Conservation (phyloP, 805 yeast genomes). For the Starmerella floricola region DNA sequence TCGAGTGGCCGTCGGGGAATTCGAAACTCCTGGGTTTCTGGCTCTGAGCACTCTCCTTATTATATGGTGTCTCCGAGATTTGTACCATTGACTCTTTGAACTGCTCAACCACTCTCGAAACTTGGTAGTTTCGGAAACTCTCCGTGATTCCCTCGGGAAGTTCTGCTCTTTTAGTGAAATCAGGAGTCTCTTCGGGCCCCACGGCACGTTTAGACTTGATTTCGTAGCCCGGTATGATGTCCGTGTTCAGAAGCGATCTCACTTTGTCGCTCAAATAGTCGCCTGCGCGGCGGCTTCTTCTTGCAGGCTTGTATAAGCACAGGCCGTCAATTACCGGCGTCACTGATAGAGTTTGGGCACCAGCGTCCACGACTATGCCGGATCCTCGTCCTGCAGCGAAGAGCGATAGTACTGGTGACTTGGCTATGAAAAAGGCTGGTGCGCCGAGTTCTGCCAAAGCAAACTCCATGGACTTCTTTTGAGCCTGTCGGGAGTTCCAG, state of each 20-base stretch:
- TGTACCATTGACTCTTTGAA: slow-evolving; percentile 46
- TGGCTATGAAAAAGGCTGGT: slow-evolving; percentile 72
- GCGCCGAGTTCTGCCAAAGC: slow-evolving; percentile 56
- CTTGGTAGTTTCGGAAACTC: slow-evolving; percentile 46
- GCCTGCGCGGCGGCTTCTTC: slow-evolving; percentile 64
- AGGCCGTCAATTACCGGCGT: slow-evolving; percentile 33
- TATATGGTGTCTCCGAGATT: slow-evolving; percentile 9
- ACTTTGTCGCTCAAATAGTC: slow-evolving; percentile 44
- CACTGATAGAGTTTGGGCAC: slow-evolving; percentile 64
- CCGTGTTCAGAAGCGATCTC: slow-evolving; percentile 33
- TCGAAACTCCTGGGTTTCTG: slow-evolving; percentile 43
- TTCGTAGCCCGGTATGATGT: slow-evolving; percentile 38
- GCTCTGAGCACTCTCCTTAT: slow-evolving; percentile 23
- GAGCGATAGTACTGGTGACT: slow-evolving; percentile 76
- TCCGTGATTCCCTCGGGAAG: slow-evolving; percentile 29
- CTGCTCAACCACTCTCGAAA: slow-evolving; percentile 48
- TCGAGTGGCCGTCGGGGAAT: slow-evolving; percentile 50
- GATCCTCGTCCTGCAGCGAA: slow-evolving; percentile 83
- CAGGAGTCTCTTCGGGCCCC: slow-evolving; percentile 29
- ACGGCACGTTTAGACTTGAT: slow-evolving; percentile 36
- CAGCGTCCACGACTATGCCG: slow-evolving; percentile 75
- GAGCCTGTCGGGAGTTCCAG: slow-evolving; percentile 61
- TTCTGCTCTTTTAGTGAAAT: slow-evolving; percentile 22
- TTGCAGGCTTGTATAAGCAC: slow-evolving; percentile 38
- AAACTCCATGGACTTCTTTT: slow-evolving; percentile 57